These are phyloP conservation scores for Nannizzia gypsea DNA, from an alignment of 2,329 filamentous ascomycete species.

Conservation along the genomic window DNA sequence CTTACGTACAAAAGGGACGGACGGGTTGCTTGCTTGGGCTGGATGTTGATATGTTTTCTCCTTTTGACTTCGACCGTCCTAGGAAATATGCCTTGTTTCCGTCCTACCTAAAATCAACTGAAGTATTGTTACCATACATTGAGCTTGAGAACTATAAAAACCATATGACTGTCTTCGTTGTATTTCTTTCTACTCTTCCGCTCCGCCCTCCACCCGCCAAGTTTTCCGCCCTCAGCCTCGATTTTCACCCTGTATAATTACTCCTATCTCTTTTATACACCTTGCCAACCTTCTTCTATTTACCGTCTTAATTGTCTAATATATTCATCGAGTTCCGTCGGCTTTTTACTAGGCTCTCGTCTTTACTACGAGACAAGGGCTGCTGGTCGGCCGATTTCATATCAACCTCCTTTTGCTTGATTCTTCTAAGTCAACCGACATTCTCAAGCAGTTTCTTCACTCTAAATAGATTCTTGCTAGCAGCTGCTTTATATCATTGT, in stretches of 20 bases:
- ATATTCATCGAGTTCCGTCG: no score
- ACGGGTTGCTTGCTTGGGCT: background rate
- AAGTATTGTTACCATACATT: background rate
- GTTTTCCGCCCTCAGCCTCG: background rate
- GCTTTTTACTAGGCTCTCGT: no score
- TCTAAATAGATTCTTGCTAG: no score
- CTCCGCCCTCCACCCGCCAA: background rate
- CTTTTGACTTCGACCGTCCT: background rate
- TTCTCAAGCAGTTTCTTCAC: no score
- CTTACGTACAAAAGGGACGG: background rate
- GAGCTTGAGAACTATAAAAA: background rate
- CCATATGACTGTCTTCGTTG: background rate
- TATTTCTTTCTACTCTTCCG: background rate
- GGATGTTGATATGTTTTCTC: background rate
- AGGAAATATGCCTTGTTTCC: background rate
- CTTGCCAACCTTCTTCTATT: no score
- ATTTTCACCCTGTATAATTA: background rate
- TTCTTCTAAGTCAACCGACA: no score
- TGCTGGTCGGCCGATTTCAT: no score
- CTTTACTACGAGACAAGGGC: no score
- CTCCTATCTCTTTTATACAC: no score
- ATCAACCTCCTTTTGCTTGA: no score
- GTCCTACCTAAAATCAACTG: background rate
- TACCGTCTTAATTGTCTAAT: no score
- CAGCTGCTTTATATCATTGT: no score